Evolutionary conservation across 2,329 filamentous ascomycete species (phyloP).

Genomic region (Stagonosporopsis chrysanthemi): DNA sequence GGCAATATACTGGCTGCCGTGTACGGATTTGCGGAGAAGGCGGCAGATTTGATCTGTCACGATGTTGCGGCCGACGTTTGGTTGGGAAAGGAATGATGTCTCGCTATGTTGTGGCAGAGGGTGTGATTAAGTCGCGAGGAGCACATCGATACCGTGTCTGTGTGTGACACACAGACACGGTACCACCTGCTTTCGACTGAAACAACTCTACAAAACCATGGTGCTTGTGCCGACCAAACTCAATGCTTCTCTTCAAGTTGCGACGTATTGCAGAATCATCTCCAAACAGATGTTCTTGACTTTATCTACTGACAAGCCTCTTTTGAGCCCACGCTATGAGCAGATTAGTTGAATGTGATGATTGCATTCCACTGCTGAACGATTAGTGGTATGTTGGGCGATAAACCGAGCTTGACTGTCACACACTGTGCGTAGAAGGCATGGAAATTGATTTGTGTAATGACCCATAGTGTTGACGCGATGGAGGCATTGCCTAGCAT

Average conservation of each 20-base stretch:
- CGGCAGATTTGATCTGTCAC: constrained; percentile 30
- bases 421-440: constrained; percentile 1
- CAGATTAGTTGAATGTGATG: neutral
- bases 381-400: neutral
- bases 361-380: constrained; percentile 1
- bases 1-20: constrained; percentile 33
- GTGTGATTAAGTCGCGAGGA: no score
- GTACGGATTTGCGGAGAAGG: constrained; percentile 39
- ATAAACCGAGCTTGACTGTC: neutral
- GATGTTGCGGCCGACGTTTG: no score
- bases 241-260: neutral
- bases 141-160: no score
- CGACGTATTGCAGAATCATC: neutral
- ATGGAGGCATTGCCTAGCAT: no score
- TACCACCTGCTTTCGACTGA: no score
- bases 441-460: neutral
- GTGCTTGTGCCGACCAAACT: constrained; percentile 1
- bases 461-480: no score
- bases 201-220: no score
- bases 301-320: neutral
- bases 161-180: no score
- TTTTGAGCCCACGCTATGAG: neutral
- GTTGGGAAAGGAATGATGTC: no score
- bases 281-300: neutral
- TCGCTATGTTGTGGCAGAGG: no score